Base-by-base conservation (phyloP, 176 grass and related monocot species). In the Oryza nivara region DNA sequence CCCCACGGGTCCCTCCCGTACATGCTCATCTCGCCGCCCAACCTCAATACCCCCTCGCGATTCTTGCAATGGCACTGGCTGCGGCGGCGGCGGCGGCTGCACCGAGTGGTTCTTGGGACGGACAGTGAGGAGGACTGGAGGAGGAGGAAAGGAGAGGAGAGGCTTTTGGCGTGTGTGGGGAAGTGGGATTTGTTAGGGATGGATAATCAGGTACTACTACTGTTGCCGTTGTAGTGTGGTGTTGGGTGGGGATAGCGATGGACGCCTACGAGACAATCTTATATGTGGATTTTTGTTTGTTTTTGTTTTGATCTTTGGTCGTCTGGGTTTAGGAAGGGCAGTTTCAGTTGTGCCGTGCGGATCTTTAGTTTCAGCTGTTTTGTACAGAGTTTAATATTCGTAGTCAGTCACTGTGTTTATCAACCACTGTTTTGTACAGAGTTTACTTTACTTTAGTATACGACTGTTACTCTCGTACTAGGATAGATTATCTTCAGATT, bases 1-100 rank as follows among this genome's bases (percentile, higher is more conserved):
- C 95, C 95, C 95, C 92, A 97, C 15, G 95, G 95, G 84, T 97
- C 95, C 74, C 95, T 83, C 68, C 90, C 92, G 92, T 94, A 97
- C 92, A 91, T 94, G 83, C 95, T 97, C 95, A 97, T 97, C 66
- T 66, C 77, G 11, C 19, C 17, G 7, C 4, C 19, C 71, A 5
- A 9, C 48, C 83, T 25, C 20, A 20, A 82, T 32, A 83, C 78
- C 44, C 65, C 52, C 52, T 63, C 4, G 9, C 52, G 38, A 30
- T 61, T 61, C 68, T 40, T 43, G 52, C 23, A 74, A 73, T 74
- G 80, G 15, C 80, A 19, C 4, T 17, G 38, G 26, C 4, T 17
- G 38, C 38, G 38, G 38, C 38, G 0, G 38, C 38, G 51, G 51
- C 16, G 17, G 51, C 28, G 3, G 46, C 30, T 58, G 11, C 75